phyloP scores from a whole-genome alignment of 345 rosid genomes.

The Aquilaria malaccensis region DNA sequence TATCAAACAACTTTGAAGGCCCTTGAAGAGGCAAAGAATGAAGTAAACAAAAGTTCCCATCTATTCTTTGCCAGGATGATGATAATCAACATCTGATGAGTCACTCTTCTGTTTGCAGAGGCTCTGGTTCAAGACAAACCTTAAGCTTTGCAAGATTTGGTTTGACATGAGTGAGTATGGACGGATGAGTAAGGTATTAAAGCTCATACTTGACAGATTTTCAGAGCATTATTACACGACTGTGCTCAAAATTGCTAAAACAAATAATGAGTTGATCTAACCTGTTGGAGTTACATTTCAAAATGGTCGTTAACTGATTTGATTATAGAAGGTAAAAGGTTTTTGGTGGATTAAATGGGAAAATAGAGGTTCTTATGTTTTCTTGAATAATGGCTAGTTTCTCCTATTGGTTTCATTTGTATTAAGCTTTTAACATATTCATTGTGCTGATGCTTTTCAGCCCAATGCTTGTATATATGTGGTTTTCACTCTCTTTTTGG shows the following conservation, averaged over 20 bases:
- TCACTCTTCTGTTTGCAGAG: conserved; percentile 48
- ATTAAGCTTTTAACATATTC: too few species aligned
- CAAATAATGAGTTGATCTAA: too few species aligned
- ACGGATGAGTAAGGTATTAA: conserved; percentile 81
- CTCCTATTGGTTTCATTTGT: too few species aligned
- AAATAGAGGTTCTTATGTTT: too few species aligned
- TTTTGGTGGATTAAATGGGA: too few species aligned
- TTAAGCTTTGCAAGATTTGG: conserved; percentile 98
- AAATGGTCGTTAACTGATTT: too few species aligned
- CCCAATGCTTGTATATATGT: too few species aligned
- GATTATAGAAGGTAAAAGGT: too few species aligned
- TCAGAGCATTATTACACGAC: not conserved
- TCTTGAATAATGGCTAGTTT: too few species aligned
- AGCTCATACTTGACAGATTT: conserved; percentile 4
- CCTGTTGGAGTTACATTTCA: too few species aligned
- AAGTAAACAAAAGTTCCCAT: conserved; percentile 33
- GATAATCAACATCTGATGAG: conserved; percentile 12
- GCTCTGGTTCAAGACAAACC: conserved; percentile 99
- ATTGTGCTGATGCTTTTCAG: too few species aligned
- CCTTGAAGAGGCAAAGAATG: conserved; percentile 99
- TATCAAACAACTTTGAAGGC: conserved; percentile 96
- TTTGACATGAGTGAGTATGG: conserved; percentile 98
- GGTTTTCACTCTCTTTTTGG: too few species aligned
- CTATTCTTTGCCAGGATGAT: not conserved
- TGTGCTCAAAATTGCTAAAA: not conserved